Evolutionary conservation across 331 rosid genomes (phyloP), one percentile per base, ranked within the genome.

Genomic region (Pyracantha coccinea): DNA sequence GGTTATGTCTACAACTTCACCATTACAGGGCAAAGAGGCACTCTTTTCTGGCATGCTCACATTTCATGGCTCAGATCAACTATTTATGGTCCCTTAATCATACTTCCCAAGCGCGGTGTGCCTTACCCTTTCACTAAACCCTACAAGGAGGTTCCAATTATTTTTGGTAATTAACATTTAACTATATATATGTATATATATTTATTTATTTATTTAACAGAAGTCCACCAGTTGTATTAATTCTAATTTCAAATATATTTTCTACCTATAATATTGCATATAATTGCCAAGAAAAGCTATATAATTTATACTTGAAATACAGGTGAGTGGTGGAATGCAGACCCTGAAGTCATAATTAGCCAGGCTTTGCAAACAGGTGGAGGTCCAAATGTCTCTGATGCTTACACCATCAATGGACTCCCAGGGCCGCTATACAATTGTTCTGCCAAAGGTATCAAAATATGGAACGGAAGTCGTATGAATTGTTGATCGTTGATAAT

Each of bases 381-480:
- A 53, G 93, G 86, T 23, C 93, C 93, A 33, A 89, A 89, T 83
- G 89, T 89, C 8, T 86, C 89, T 33, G 88, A 89, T 77, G 91
- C 93, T 7, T 83, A 86, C 4, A 28, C 29, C 29, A 28, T 28
- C 29, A 28, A 28, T 28, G 29, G 29, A 28, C 29, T 28, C 29
- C 90, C 91, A 16, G 91, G 93, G 27, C 89, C 90, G 23, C 61
- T 89, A 25, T 86, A 86, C 47, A 86, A 84, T 60, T 86, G 90
- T 74, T 89, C 90, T n/a, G 47, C 81, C 8, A 78, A 82, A 84
- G 88, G 92, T 81, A 87, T 7, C 55, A 60, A 71, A 7, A 31
- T 25, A 29, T 10, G 15, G 50, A 28, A 28, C 0, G 44, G 4
- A 35, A 35, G 44, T 35, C 12, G 4, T 35, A 38, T 38, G 1